These are phyloP conservation scores for Malania oleifera DNA, from an alignment of 164 flowering plant species.

Conservation along the genomic window DNA sequence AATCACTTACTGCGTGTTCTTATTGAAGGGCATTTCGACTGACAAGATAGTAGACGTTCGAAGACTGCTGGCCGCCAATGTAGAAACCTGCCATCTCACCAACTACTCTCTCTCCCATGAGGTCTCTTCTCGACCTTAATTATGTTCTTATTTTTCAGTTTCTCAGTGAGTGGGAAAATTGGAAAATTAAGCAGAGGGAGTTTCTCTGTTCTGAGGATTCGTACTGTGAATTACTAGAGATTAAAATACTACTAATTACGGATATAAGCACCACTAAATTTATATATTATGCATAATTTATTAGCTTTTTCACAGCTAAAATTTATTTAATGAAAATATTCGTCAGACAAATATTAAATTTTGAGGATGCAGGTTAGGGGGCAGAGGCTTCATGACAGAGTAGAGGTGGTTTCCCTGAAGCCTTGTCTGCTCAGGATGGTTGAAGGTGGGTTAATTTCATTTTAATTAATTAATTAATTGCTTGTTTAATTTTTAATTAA, in stretches of 20 bases:
- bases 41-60: slow-evolving; percentile 86
- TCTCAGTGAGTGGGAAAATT: no score
- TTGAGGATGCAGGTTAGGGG: slow-evolving; percentile 59
- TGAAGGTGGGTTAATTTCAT: slow-evolving; percentile 96
- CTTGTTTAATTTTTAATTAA: no score
- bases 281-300: no score
- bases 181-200: no score
- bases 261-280: no score
- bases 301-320: no score
- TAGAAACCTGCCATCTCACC: slow-evolving; percentile 86
- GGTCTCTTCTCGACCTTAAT: slow-evolving; percentile 24
- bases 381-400: slow-evolving; percentile 53
- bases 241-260: no score
- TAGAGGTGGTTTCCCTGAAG: slow-evolving; percentile 63
- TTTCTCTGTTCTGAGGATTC: no score
- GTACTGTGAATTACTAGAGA: no score
- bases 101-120: slow-evolving; percentile 86
- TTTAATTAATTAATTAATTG: no score
- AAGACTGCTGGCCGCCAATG: slow-evolving; percentile 61
- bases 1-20: neutral
- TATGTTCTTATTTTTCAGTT: neutral
- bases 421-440: slow-evolving; percentile 72
- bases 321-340: no score
- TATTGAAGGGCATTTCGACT: slow-evolving; percentile 85
- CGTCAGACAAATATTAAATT: neutral